Conservation (phyloP, 305 asterid genomes). For the Fraxinus baroniana region DNA sequence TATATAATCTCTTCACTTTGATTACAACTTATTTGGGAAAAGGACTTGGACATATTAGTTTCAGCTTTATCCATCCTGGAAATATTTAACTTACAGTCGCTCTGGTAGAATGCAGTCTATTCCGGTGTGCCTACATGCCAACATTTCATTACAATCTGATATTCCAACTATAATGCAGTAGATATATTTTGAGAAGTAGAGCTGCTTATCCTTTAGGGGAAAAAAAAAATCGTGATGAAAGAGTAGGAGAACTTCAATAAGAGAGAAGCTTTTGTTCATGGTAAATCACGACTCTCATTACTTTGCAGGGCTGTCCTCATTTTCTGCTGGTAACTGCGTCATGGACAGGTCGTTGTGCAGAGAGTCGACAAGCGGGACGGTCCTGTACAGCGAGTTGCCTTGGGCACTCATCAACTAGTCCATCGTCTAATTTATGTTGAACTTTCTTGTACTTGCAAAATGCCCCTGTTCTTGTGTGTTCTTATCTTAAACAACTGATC, state of each 20-base stretch:
- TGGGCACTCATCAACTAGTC: background rate
- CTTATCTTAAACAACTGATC: background rate
- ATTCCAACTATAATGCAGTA: background rate
- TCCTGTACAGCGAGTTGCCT: background rate
- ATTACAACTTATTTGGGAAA: background rate
- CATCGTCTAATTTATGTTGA: background rate
- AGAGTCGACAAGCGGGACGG: background rate
- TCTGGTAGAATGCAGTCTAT: background rate
- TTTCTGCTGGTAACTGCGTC: background rate
- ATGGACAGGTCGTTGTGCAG: background rate
- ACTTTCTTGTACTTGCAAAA: background rate
- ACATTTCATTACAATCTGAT: background rate
- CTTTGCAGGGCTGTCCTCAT: background rate
- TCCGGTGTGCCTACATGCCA: background rate
- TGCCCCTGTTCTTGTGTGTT: background rate
- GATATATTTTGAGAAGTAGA: background rate
- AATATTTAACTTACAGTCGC: background rate
- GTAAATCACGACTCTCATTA: background rate
- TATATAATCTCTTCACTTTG: conserved; percentile 18
- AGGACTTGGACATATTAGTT: background rate
- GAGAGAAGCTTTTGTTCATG: background rate
- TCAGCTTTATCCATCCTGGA: background rate
- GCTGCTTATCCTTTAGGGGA: background rate
- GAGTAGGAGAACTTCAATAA: background rate
- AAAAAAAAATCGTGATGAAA: background rate